Base-by-base conservation (phyloP, 345 rosid genomes). In the Kernera saxatilis region DNA sequence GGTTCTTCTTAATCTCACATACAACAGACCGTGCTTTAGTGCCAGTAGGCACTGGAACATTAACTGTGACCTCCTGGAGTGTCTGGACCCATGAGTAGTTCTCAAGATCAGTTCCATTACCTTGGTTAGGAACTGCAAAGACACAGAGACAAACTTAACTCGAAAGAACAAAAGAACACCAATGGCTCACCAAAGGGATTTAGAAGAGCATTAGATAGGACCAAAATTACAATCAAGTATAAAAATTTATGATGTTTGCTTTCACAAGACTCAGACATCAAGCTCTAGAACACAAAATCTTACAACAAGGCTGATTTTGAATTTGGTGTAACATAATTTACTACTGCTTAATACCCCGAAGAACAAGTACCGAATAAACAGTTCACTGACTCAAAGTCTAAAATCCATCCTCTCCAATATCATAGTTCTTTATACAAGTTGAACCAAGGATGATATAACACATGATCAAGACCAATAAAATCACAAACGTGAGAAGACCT, bases 61-160 rank as follows among this genome's bases (percentile, higher is more conserved):
- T 86, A 30, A 94, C 71, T n/a, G 82, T 84, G 13, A 89, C 93
- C 89, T 92, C 99, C 75, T 87, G 92, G 44, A 94, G 85, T 51
- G 84, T 80, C 69, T 94, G 99, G n/a, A 87, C 86, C 99, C 99
- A 94, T 8, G 93, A 92, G 76, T 94, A 87, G 14, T 84, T 83
- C 70, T 94, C 97, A 62, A 94, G 77, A 79, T 94, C 98, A 71
- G 82, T 87, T 37, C 98, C 98, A 73, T 94, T 92, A 21, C 99
- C 99, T 52, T 79, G 78, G 80, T 94, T 94, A 58, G 97, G 98
- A 77, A 67, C 99, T 94, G 88, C 80, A 66, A 11, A 22, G 13
- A 59, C 18, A 70, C 17, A 35, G 5, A 70, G 32, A 21, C 18
- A 39, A 46, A 46, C 14, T 76, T 15, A 54, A 45, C 19, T 64